Base-by-base conservation (phyloP, 129 eudicot genomes). In the Gnaphalium uliginosum region DNA sequence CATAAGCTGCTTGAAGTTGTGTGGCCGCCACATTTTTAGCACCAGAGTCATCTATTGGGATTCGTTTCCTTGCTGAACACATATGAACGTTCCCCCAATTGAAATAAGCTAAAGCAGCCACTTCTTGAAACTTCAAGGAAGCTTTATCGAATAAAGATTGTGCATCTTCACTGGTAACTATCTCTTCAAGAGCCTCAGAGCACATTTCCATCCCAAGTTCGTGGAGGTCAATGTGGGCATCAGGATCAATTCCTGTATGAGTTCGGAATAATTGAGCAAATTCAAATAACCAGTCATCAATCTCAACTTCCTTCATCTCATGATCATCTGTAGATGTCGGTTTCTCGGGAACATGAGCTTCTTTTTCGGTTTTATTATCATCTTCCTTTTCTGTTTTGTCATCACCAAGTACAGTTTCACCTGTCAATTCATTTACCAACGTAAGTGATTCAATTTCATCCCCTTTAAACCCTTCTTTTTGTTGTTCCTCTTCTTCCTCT, bases 1-100 rank as follows among this genome's bases (percentile, higher is more conserved):
- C 66, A 24, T 59, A 59, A 23, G 66, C 66, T 24, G 66, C 32
- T 59, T 59, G 66, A 59, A 59, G 66, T 59, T 13, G 66, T 9
- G 66, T 59, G 3, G 30, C 30, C 17, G 24, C 66, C 15, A 24
- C 32, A 2, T 59, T 33, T 59, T 59, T 23, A 59, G 5, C 66
- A 59, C 66, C 32, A 0, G 33, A 59, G 6, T 59, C 66, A 24
- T 59, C 66, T 9, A 59, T 59, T 24, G 66, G 66, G 30, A 59
- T 59, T 2, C 30, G 33, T 59, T 59, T 59, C 17, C 66, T 23
- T 4, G 29, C 66, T 59, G 66, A 6, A 59, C 66, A 59, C 66
- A 22, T 59, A 25, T 24, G 30, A 59, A 59, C 30, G 6, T 59
- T 59, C 0, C 66, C 66, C 66, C 29, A 24, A 24, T 59, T 59